Evolutionary conservation across 1,139 yeast genomes (phyloP).

Genomic region (Kluyveromyces sp.): DNA sequence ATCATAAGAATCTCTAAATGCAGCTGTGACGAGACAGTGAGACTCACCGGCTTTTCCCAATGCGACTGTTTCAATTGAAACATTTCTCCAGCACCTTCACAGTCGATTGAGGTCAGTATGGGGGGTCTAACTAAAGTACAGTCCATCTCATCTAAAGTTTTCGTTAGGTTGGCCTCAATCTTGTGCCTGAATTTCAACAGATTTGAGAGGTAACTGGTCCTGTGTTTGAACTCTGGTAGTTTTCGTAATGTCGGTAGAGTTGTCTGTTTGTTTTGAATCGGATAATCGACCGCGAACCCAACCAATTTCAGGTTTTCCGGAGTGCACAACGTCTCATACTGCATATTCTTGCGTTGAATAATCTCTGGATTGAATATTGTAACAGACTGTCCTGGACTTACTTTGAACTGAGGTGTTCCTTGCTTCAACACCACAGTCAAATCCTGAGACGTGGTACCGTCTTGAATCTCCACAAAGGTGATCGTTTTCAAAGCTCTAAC

Average conservation of each 20-base stretch:
- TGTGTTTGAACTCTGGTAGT: slow-evolving; percentile 72
- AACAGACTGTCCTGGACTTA: slow-evolving; percentile 38
- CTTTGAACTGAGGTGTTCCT: slow-evolving; percentile 12
- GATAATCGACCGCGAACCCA: slow-evolving; percentile 59
- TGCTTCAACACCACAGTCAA: slow-evolving; percentile 51
- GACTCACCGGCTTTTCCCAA: slow-evolving; percentile 59
- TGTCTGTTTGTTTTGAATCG: slow-evolving; percentile 76
- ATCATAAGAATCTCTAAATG: slow-evolving; percentile 79
- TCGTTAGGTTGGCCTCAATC: slow-evolving; percentile 47
- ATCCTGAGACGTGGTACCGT: slow-evolving; percentile 56
- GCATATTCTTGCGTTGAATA: slow-evolving; percentile 34
- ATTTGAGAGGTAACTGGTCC: slow-evolving; percentile 58
- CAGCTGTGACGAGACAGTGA: slow-evolving; percentile 88
- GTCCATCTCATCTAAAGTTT: slow-evolving; percentile 46
- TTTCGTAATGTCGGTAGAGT: slow-evolving; percentile 59
- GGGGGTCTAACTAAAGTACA: slow-evolving; percentile 83
- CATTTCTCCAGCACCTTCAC: slow-evolving; percentile 97
- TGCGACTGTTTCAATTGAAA: slow-evolving; percentile 36
- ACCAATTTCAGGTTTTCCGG: slow-evolving; percentile 33
- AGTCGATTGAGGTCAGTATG: slow-evolving; percentile 77
- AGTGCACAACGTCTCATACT: slow-evolving; percentile 37
- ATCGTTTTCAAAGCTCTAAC: slow-evolving; percentile 66
- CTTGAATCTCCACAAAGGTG: slow-evolving; percentile 72
- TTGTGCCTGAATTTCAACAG: slow-evolving; percentile 66
- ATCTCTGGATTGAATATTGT: slow-evolving; percentile 26